Conservation (phyloP, 163 green algal species). For the Chlorella variabilis region DNA sequence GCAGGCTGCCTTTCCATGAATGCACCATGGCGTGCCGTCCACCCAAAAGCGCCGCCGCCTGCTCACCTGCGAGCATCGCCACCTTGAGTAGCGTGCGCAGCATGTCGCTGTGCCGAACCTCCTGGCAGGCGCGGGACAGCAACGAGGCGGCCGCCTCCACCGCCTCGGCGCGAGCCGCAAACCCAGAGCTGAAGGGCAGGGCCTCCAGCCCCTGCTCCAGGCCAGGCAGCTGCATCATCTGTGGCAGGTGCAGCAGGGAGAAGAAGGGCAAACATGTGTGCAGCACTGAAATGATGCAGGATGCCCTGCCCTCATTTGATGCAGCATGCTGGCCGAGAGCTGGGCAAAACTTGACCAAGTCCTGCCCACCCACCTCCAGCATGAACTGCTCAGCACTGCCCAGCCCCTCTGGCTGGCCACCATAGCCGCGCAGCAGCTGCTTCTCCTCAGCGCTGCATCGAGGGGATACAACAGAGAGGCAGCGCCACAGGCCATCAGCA, state of each 20-base stretch:
- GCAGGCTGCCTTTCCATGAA: too few species aligned
- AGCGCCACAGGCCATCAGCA: background rate
- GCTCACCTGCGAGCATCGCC: conserved; percentile 44
- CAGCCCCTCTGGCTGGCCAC: background rate
- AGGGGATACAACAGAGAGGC: background rate
- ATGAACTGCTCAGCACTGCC: conserved; percentile 41
- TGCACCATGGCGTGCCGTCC: too few species aligned
- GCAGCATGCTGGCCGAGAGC: too few species aligned
- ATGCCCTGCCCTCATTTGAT: background rate
- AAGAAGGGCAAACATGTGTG: background rate
- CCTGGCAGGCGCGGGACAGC: conserved; percentile 31
- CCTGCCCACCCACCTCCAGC: conserved; percentile 28
- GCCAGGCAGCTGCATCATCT: conserved; percentile 7
- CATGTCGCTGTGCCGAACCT: conserved; percentile 54
- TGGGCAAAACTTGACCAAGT: too few species aligned
- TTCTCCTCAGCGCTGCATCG: conserved; percentile 12
- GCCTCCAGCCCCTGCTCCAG: conserved; percentile 23
- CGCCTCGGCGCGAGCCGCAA: background rate
- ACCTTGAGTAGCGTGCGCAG: conserved; percentile 63
- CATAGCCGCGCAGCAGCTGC: conserved; percentile 13
- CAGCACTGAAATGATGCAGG: background rate
- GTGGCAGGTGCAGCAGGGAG: background rate
- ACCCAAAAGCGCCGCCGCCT: too few species aligned
- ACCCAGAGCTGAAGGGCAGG: conserved; percentile 5
- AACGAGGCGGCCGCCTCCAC: background rate